Conservation (phyloP, 306 rosid genomes). For the Inga leiocalycina region DNA sequence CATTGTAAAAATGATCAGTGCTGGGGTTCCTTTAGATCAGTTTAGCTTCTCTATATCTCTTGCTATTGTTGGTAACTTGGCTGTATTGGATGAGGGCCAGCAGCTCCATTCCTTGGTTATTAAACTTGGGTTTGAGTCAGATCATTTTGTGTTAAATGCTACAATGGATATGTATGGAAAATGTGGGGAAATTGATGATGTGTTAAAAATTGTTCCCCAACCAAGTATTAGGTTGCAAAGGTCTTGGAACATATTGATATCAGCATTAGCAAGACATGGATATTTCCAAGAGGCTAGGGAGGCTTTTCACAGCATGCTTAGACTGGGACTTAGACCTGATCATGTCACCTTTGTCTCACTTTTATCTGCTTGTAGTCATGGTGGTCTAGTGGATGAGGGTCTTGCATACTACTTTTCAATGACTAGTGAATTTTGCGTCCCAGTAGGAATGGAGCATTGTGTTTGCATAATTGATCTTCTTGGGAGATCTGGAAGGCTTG, state of each 20-base stretch:
- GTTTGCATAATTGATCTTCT: constrained; percentile 92
- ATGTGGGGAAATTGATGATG: constrained; percentile 86
- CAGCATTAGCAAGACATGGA: constrained; percentile 86
- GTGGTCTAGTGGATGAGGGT: constrained; percentile 90
- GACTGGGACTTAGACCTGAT: constrained; percentile 68
- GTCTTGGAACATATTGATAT: constrained; percentile 91
- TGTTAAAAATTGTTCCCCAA: constrained; percentile 60
- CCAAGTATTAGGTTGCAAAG: constrained; percentile 58
- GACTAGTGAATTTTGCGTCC: constrained; percentile 61
- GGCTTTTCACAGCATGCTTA: constrained; percentile 77
- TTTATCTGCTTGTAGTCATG: constrained; percentile 90
- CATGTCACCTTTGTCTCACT: constrained; percentile 92
- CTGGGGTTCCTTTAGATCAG: constrained; percentile 69
- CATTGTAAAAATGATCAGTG: constrained; percentile 58
- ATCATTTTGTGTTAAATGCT: constrained; percentile 70
- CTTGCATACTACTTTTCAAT: constrained; percentile 72
- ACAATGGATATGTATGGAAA: constrained; percentile 97
- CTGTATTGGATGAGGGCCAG: constrained; percentile 88
- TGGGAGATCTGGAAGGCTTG: constrained; percentile 88
- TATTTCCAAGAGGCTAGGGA: constrained; percentile 64
- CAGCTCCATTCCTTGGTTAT: constrained; percentile 74
- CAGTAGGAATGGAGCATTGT: constrained; percentile 79
- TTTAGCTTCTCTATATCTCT: constrained; percentile 78
- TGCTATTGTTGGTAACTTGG: constrained; percentile 71
- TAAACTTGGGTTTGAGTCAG: constrained; percentile 76